Conservation (phyloP, 1,284 basidiomycete genomes). For the Tilletia setariae region DNA sequence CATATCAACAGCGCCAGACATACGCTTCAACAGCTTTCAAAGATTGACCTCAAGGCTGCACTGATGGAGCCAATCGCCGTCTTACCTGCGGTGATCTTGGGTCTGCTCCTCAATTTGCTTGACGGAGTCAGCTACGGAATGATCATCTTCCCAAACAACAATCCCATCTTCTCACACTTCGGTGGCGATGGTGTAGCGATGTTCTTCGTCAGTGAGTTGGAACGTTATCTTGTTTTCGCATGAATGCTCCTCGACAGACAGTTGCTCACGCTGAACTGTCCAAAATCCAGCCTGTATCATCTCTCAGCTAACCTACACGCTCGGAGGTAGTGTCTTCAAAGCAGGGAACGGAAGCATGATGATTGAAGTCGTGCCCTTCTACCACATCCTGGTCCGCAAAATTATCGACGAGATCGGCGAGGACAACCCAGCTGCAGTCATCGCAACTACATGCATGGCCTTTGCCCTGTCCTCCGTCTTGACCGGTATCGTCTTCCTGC, state of each 20-base stretch:
- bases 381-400: constrained; percentile 79
- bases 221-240: constrained; percentile 1
- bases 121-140: constrained; percentile 77
- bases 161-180: constrained; percentile 72
- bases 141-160: constrained; percentile 79
- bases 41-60: constrained; percentile 31
- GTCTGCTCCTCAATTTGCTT: constrained; percentile 81
- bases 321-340: constrained; percentile 78
- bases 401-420: constrained; percentile 74
- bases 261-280: constrained; percentile 11
- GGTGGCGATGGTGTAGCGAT: constrained; percentile 85
- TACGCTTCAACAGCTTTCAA: constrained; percentile 31
- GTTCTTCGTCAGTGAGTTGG: constrained; percentile 37
- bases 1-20: constrained; percentile 20
- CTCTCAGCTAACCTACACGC: constrained; percentile 78
- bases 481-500: constrained; percentile 63
- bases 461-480: constrained; percentile 86
- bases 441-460: constrained; percentile 85
- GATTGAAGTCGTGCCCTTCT: constrained; percentile 66
- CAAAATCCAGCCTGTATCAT: constrained; percentile 61
- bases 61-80: constrained; percentile 42
- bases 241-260: not conserved
- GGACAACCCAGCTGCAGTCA: constrained; percentile 67
- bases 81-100: constrained; percentile 76
- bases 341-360: constrained; percentile 64